Evolutionary conservation across 208 protist genomes (phyloP), one percentile per base, ranked within the genome.

Genomic region (Leptomonas seymouri): DNA sequence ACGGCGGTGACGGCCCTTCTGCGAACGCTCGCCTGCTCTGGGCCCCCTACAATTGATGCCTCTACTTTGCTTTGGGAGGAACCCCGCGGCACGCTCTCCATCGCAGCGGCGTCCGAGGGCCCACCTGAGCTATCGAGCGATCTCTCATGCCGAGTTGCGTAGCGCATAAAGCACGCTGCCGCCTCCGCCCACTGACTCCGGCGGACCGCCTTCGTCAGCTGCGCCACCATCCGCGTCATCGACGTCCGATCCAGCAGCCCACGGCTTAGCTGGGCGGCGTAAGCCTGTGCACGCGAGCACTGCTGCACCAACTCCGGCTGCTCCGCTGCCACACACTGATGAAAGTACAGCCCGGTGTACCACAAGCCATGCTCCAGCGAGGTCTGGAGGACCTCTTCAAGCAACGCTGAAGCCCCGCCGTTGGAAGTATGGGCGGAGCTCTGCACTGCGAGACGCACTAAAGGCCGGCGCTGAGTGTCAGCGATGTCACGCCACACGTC

Each of bases 281-380:
- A 90, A 46, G 57, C 30, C 39, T 73, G 74, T n/a, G 83, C 74
- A n/a, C 57, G 75, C 12, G 28, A 59, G 50, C 75, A 87, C 63
- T 67, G 46, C 30, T 62, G 56, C 25, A 90, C 48, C 50, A 90
- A 31, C 42, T 77, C 76, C 18, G 89, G 82, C 54, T 82, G 75
- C 67, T 91, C 84, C 28, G 72, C 59, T 3, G 62, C 64, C 12
- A 92, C 49, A 21, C 84, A 57, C 54, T 86, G 80, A 53, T 91
- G 82, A 31, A 92, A 86, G 46, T 79, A 72, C 15, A 94, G 72
- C 4, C 86, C 89, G 3, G 71, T 76, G 45, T 74, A 71, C 89
- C 89, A 94, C 51, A 81, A 57, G 12, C 89, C 89, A 1, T 67
- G 74, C 23, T 54, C 65, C 30, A 92, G 76, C 44, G 78, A 69